Conservation (phyloP, 2,329 filamentous ascomycete species). For the Neopestalotiopsis rosae region DNA sequence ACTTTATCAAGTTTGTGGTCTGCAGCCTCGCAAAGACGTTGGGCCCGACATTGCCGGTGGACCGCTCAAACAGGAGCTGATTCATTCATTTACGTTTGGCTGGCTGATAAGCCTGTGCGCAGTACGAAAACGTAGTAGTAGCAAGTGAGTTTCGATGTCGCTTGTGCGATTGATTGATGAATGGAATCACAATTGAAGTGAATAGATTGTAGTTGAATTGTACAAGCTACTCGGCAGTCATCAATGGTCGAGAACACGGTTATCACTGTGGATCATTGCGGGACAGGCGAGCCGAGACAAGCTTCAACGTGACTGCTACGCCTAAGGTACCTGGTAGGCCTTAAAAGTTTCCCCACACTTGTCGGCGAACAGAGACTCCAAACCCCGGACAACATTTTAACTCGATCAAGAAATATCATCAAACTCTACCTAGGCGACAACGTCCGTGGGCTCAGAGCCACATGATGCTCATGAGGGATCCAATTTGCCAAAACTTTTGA, state of each 20-base stretch:
- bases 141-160: background rate
- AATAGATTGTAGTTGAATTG: too few relatives aligned
- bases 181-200: too few relatives aligned
- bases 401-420: background rate
- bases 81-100: slow-evolving; percentile 69
- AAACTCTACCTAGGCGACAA: too few relatives aligned
- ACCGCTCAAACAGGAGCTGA: slow-evolving; percentile 76
- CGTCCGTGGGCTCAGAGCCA: background rate
- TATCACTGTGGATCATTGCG: too few relatives aligned
- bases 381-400: slow-evolving; percentile 18
- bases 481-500: too few relatives aligned
- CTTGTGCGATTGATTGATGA: background rate
- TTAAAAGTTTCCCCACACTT: background rate
- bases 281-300: too few relatives aligned
- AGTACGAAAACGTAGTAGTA: background rate
- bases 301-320: too few relatives aligned
- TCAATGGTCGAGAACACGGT: too few relatives aligned
- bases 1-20: slow-evolving; percentile 68
- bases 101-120: background rate
- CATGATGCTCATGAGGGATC: background rate
- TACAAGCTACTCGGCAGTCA: too few relatives aligned
- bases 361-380: slow-evolving; percentile 2
- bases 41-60: slow-evolving; percentile 70
- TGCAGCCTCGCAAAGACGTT: slow-evolving; percentile 69
- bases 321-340: too few relatives aligned